Evolutionary conservation across 2,329 filamentous ascomycete species (phyloP), one percentile per base, ranked within the genome.

Genomic region (Gyromitra esculenta): DNA sequence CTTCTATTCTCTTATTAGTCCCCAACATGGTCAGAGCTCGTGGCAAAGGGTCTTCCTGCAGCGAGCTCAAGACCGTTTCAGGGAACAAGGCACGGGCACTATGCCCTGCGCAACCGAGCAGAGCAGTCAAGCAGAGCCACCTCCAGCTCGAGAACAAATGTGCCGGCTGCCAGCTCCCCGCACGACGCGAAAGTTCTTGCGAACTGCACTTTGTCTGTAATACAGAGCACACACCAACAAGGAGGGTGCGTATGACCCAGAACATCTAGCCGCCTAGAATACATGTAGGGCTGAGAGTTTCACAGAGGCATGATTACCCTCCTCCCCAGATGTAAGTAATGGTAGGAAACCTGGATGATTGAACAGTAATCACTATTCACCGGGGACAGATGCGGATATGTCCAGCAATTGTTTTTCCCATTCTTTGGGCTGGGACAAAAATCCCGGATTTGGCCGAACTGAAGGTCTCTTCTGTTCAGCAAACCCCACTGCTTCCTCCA

Each of bases 231-330:
- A 72, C 35, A n/a, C 60, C 69, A 67, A 48, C 37, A 41, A 50
- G 39, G 41, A 59, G 37, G 60, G 35, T 37, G 56, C 8, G 50
- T 60, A 50, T 62, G 52, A 31, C 25, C 31, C 37, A n/a, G 52
- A 68, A 56, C 54, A 73, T 60, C 52, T 48, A 65, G 18, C 35
- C 43, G 18, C 54, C 57, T 41, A 57, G 59, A 50, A n/a, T 21
- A 50, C 45, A 48, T 31, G 25, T 75, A 75, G 65, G 72, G 72
- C 72, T 75, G 72, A 75, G 48, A 71, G 66, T 70, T 59, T 39
- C 65, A 70, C 65, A 74, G 39, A 50, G 25, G 54, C 43, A 45
- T 13, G 8, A 43, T 57, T 60, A n/a, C 25, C 37, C 37, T 13
- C 31, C 25, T 4, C 25, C 25, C 25, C 41, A 39, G 63, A 68